Evolutionary conservation across 2,329 filamentous ascomycete genomes (phyloP).

Genomic region (Fusarium odoratissimum): DNA sequence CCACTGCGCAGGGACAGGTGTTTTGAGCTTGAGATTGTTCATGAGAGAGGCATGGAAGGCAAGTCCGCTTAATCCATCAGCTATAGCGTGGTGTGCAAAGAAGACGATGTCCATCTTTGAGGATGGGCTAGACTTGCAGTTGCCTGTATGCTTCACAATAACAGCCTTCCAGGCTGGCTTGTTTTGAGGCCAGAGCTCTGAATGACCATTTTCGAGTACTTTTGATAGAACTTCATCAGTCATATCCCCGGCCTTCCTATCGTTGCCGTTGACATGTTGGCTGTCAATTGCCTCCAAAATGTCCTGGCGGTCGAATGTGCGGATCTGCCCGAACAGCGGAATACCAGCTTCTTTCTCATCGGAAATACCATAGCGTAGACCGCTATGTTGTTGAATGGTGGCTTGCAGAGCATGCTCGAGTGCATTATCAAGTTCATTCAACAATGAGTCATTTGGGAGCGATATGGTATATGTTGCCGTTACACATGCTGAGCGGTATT

Average conservation of each 20-base stretch:
- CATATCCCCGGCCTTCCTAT: no score
- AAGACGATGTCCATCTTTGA: constrained; percentile 8
- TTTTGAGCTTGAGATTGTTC: neutral
- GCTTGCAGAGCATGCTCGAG: constrained; percentile 4
- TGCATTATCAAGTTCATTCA: fast-evolving
- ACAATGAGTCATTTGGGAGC: neutral
- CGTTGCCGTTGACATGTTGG: no score
- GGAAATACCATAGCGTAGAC: neutral
- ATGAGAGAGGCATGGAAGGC: constrained; percentile 15
- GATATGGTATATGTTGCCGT: constrained; percentile 1
- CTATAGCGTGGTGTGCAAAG: constrained; percentile 22
- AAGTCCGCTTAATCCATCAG: constrained; percentile 18
- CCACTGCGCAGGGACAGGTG: neutral
- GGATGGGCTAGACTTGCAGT: fast-evolving
- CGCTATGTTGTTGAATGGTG: neutral
- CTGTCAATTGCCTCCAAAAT: neutral
- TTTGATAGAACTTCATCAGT: neutral
- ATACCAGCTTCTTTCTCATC: neutral
- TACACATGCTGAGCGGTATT: constrained; percentile 25
- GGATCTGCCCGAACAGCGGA: neutral
- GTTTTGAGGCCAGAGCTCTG: neutral
- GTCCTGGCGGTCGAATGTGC: neutral
- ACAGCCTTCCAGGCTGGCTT: constrained; percentile 24
- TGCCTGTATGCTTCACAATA: neutral
- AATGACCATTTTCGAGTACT: neutral